Evolutionary conservation across 1,139 yeast genomes (phyloP), one percentile per base, ranked within the genome.

Genomic region (Hyphopichia fennica): DNA sequence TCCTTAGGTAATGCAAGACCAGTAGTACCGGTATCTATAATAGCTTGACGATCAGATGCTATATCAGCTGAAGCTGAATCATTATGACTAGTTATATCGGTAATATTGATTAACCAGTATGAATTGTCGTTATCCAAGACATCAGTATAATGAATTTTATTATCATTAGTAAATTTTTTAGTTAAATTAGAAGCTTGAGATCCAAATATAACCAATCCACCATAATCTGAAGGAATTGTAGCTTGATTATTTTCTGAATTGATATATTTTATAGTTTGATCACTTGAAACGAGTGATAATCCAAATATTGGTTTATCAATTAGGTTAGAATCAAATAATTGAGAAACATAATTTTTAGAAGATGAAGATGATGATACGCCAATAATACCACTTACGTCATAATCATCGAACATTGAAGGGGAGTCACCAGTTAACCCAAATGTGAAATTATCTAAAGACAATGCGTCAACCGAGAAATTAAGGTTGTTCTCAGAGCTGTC

Each of bases 1-100:
- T 59, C 62, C n/a, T 73, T 61, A 2, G 87, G 82, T 40, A 81
- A 60, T 6, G 80, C 79, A 20, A 82, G 60, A 2, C 84, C 77
- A 0, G 88, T 82, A 2, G 88, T 82, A 15, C 88, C 89, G 11
- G 87, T 79, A 54, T 83, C 90, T 22, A 83, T 65, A 35, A 82
- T 69, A 4, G 81, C 83, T 3, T 63, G 54, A 57, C 82, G 66
- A 9, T 49, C 46, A 22, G 56, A 44, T 35, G 44, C 48, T n/a
- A 32, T 10, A 9, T 13, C 15, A 9, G 23, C 19, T 8, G 22
- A 13, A 3, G 29, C n/a, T 22, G 54, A 51, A 4, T 62, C 63
- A 43, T 68, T 65, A 11, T 42, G 25, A 3, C 72, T 56, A 34
- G 50, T 59, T 13, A 78, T 65, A 9, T 57, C 52, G 15, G 69